Evolutionary conservation across 2,329 filamentous ascomycete species (phyloP), one percentile per base, ranked within the genome.

Genomic region (Diplodia corticola): DNA sequence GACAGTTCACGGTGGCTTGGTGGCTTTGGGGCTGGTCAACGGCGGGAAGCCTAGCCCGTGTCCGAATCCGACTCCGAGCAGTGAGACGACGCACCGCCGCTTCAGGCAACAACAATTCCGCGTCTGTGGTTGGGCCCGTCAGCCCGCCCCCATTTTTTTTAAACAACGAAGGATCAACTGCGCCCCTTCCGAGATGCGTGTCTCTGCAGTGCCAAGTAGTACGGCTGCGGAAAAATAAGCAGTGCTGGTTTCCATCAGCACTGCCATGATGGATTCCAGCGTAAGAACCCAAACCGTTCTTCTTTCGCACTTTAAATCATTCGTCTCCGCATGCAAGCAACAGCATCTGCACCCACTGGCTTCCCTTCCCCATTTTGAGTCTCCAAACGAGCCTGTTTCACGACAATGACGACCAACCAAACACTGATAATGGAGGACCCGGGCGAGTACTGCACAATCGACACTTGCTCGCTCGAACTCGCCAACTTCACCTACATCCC

Each of bases 401-500:
- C 22, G 12, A 24, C 37, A 20, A 60, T 60, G 55, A 15, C 57
- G 13, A 20, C 40, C 59, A 63, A 63, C 22, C 35, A n/a, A 26
- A 63, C 59, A 12, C 6, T 5, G 28, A 5, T 46, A 4, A n/a
- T 33, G 30, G 30, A 33, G 30, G 30, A 46, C 22, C 63, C 63
- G 15, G 17, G 15, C 35, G 49, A 54, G 20, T 54, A 64, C 63
- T 64, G 63, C 63, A 73, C 15, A 1, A 68, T 79, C n/a, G 76
- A 78, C 55, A 75, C 73, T 37, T 85, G 83, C 67, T 77, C 81
- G 0, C 77, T 85, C 20, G 73, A 80, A 63, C 77, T 75, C 1
- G 84, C 82, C 1, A 79, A 81, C 17, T 85, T 86, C 69, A 80
- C 83, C 28, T 88, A 88, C 73, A 78, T 82, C 37, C 86, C 86